Base-by-base conservation (phyloP, 805 yeast species). In the Alloascoidea africana region DNA sequence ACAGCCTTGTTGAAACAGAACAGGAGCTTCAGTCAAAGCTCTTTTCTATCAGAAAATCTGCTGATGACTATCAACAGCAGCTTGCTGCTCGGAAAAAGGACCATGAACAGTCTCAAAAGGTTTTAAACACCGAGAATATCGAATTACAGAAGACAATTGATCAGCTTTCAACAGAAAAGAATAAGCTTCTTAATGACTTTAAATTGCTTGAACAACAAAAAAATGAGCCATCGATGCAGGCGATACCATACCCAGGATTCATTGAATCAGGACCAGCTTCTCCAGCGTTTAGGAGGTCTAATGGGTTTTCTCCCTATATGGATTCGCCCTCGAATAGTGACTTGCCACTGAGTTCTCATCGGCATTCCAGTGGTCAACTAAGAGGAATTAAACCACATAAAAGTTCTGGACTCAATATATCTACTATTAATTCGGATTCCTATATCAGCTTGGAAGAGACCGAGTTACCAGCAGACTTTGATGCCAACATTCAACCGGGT, bases 161-260 rank as follows among this genome's bases (percentile, higher is more conserved):
- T 2, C 42, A 49, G 2, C 42, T 67, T 11, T 40, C 47, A 2
- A 47, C 54, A 4, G 64, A 65, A 39, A 37, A 5, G 6, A 36
- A 13, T 35, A 16, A 23, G 11, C 36, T 39, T 6, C 47, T 48
- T 3, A 4, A 23, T 23, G 30, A 23, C n/a, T 23, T 8, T 23
- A 23, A 23, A 8, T 8, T 8, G n/a, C n/a, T 23, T 8, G 8
- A 8, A 8, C 30, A 23, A 23, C n/a, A 8, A 23, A 8, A 23
- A 8, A 23, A 23, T 8, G 8, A 8, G n/a, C n/a, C n/a, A n/a
- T n/a, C n/a, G n/a, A n/a, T n/a, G n/a, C n/a, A n/a, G n/a, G n/a
- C n/a, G n/a, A n/a, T n/a, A n/a, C n/a, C n/a, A n/a, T n/a, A n/a
- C n/a, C n/a, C n/a, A n/a, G n/a, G n/a, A n/a, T n/a, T n/a, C n/a